phyloP scores from a whole-genome alignment of 129 eudicot genomes.

The Saussurea involucrata region DNA sequence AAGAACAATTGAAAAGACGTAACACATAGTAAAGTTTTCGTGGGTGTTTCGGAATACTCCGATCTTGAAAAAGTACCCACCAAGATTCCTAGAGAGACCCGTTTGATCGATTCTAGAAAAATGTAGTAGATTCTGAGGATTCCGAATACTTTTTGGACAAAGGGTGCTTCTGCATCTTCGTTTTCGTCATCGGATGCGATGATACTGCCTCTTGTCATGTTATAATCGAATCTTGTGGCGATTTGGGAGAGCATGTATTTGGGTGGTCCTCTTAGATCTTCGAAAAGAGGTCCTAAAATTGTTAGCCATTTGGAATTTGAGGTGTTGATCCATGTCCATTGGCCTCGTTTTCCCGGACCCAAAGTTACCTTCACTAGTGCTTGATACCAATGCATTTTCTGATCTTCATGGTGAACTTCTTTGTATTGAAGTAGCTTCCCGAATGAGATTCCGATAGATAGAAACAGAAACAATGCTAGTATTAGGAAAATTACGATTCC shows the following conservation, averaged over 20 bases:
- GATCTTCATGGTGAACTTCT: slow-evolving; percentile 80
- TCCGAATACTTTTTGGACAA: slow-evolving; percentile 81
- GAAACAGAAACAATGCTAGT: slow-evolving; percentile 57
- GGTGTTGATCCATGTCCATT: slow-evolving; percentile 86
- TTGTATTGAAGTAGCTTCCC: slow-evolving; percentile 94
- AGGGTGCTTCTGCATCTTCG: slow-evolving; percentile 97
- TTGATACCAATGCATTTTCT: slow-evolving; percentile 81
- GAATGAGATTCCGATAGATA: slow-evolving; percentile 70
- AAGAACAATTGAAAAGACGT: slow-evolving; percentile 85
- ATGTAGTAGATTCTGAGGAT: slow-evolving; percentile 86
- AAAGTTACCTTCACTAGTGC: slow-evolving; percentile 71
- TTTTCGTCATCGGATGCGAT: slow-evolving; percentile 94
- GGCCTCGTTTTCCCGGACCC: slow-evolving; percentile 97
- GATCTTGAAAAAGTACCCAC: slow-evolving; percentile 56
- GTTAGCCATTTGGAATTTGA: slow-evolving; percentile 41
- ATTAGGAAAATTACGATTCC: slow-evolving; percentile 49
- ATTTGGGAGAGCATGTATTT: slow-evolving; percentile 95
- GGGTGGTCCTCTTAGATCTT: slow-evolving; percentile 96
- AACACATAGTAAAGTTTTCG: slow-evolving; percentile 50
- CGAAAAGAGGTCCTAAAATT: slow-evolving; percentile 74
- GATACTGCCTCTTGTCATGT: slow-evolving; percentile 43
- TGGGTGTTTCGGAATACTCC: slow-evolving; percentile 55
- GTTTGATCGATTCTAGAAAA: slow-evolving; percentile 59
- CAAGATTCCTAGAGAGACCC: slow-evolving; percentile 65
- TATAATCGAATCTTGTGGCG: slow-evolving; percentile 35